A percentile compares a stretch with the other conserved stretches of the same genome.
Evolutionary conservation across 257 asterid species (phyloP).

Genomic region (Nicotiana otophora): DNA sequence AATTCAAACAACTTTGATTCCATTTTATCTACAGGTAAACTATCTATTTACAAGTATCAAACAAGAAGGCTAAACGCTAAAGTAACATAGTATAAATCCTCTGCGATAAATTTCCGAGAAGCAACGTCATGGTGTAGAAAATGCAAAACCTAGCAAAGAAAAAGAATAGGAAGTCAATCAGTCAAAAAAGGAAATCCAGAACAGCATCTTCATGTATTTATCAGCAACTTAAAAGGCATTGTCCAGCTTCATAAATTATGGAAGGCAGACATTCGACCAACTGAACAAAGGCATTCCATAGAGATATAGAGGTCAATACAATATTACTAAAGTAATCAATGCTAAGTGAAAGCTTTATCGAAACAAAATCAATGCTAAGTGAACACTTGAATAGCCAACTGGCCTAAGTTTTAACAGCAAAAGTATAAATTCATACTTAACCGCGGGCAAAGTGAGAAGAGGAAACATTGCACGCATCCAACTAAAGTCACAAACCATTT

Average conservation of each 20-base stretch:
- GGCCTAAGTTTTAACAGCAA: not conserved
- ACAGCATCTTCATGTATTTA: not conserved
- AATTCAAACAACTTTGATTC: constrained; percentile 57
- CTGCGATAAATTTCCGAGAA: not conserved
- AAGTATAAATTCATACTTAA: not conserved
- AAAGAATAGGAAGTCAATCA: constrained; percentile 1
- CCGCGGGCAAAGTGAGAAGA: not conserved
- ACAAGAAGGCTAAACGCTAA: constrained; percentile 28
- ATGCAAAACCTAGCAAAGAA: not conserved
- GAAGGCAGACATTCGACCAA: not conserved
- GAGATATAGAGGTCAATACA: not conserved
- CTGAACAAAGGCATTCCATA: not conserved
- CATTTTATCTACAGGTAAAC: constrained; percentile 46
- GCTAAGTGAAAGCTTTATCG: not conserved
- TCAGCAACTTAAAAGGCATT: constrained; percentile 1
- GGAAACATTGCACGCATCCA: not conserved
- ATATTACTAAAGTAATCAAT: not conserved
- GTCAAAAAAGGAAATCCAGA: not conserved
- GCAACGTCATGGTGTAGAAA: not conserved
- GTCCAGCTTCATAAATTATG: not conserved
- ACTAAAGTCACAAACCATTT: not conserved
- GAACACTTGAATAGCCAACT: not conserved
- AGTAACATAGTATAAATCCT: constrained; percentile 10
- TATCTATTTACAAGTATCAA: constrained; percentile 39
- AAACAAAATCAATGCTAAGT: not conserved